These are phyloP conservation scores for Globisporangium rhizosaccharum DNA, from an alignment of 352 stramenopile species.

Conservation along the genomic window DNA sequence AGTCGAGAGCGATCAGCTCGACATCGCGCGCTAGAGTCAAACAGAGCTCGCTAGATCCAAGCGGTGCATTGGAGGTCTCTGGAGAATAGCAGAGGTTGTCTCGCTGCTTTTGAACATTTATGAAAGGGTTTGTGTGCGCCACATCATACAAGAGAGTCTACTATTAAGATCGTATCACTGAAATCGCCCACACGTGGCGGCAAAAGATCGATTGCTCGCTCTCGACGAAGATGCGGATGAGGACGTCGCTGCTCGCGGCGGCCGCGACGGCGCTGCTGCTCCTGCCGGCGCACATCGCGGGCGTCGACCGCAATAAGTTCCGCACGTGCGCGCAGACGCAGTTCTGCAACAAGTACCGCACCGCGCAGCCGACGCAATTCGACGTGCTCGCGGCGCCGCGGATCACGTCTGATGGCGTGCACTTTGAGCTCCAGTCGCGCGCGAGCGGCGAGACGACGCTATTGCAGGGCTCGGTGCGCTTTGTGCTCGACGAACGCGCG, in stretches of 20 bases:
- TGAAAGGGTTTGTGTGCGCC: too few species aligned
- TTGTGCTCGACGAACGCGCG: constrained; percentile 36
- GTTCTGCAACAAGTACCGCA: constrained; percentile 91
- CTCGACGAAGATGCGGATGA: background rate
- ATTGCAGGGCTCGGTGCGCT: constrained; percentile 42
- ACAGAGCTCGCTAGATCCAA: too few species aligned
- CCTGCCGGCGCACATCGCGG: constrained; percentile 13
- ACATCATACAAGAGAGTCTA: too few species aligned
- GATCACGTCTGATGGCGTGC: constrained; percentile 28
- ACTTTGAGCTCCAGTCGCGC: constrained; percentile 31
- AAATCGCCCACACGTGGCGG: too few species aligned
- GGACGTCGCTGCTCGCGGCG: background rate
- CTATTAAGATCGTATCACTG: too few species aligned
- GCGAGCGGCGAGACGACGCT: constrained; percentile 16
- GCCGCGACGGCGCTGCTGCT: constrained; percentile 2
- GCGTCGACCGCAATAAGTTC: constrained; percentile 98
- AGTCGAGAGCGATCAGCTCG: too few species aligned
- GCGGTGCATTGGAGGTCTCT: background rate
- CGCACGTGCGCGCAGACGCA: constrained; percentile 96
- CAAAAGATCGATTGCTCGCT: too few species aligned
- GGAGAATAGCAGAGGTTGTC: too few species aligned
- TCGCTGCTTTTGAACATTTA: too few species aligned
- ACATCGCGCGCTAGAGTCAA: too few species aligned
- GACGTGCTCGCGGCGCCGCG: constrained; percentile 25
- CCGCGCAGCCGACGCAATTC: constrained; percentile 24